Base-by-base conservation (phyloP, 805 yeast genomes). In the Ogataea pilisensis region DNA sequence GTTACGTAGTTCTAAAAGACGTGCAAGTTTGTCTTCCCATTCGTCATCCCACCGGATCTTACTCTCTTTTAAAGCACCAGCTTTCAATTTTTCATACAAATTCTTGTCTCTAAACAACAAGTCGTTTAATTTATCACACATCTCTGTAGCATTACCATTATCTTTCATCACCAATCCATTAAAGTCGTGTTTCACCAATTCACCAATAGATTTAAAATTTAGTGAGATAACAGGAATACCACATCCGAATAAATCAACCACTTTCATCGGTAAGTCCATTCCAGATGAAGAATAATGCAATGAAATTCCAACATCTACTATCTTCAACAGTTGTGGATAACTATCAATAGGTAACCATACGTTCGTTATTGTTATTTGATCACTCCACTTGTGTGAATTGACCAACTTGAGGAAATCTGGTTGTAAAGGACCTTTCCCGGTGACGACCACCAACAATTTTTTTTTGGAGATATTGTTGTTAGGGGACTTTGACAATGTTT, bases 231-330 rank as follows among this genome's bases (percentile, higher is more conserved):
- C 97, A 1, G 99, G 99, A 11, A 93, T 67, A 0, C 98, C 98
- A 48, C 93, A 85, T 0, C 99, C 99, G 68, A 91, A 90, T 75
- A 91, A 80, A 56, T 93, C 99, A 5, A 91, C 82, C 27, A 93
- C 85, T 61, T 93, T 93, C 99, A 93, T 93, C 1, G 99, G 99
- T 43, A 93, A 70, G 56, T 93, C 99, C 42, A 85, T 71, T 0
- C 99, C 99, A 34, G 95, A 85, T 34, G 95, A 84, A 0, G 98
- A 90, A 4, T 82, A 76, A 61, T 93, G 99, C 46, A 93, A 66
- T 1, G 98, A 91, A 2, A 93, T 73, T 2, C 96, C 98, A 27
- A 90, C 57, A 56, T 93, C 96, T 3, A 96, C 91, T 3, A 79
- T 65, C 2, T 81, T 80, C 24, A 93, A 59, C 1, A 93, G 65